These are phyloP conservation scores for Vitis amurensis DNA, from an alignment of 164 flowering plant genomes.

Conservation along the genomic window DNA sequence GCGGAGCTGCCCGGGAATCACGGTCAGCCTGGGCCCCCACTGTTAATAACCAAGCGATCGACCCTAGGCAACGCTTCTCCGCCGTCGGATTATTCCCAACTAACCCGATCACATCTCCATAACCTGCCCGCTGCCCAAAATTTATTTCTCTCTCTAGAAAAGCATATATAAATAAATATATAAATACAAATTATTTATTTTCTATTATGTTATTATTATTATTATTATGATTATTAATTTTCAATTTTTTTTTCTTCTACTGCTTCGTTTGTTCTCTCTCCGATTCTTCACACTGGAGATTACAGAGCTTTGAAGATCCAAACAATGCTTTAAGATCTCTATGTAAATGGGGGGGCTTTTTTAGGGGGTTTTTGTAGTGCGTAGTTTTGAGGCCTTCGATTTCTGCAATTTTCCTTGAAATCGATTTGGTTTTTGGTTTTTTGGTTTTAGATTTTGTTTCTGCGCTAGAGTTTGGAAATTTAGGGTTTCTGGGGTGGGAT, in stretches of 20 bases:
- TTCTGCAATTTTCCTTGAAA: too few relatives aligned
- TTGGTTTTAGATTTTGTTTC: conserved; percentile 7
- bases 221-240: not conserved
- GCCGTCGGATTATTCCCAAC: not conserved
- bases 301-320: conserved; percentile 13
- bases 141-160: not conserved
- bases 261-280: not conserved
- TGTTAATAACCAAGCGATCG: not conserved
- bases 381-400: too few relatives aligned
- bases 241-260: not conserved
- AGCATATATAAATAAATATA: not conserved
- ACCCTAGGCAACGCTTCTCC: not conserved
- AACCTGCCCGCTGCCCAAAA: not conserved
- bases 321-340: conserved; percentile 3
- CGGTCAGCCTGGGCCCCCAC: not conserved
- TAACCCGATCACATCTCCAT: not conserved
- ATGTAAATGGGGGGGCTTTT: not conserved
- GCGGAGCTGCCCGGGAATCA: not conserved
- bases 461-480: not conserved
- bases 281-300: conserved; percentile 6
- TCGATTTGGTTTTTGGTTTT: not conserved
- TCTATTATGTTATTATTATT: not conserved
- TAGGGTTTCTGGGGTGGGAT: conserved; percentile 2
- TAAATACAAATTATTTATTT: not conserved
- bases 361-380: not conserved